phyloP scores from a whole-genome alignment of 345 rosid species.

The Ceriops tagal region DNA sequence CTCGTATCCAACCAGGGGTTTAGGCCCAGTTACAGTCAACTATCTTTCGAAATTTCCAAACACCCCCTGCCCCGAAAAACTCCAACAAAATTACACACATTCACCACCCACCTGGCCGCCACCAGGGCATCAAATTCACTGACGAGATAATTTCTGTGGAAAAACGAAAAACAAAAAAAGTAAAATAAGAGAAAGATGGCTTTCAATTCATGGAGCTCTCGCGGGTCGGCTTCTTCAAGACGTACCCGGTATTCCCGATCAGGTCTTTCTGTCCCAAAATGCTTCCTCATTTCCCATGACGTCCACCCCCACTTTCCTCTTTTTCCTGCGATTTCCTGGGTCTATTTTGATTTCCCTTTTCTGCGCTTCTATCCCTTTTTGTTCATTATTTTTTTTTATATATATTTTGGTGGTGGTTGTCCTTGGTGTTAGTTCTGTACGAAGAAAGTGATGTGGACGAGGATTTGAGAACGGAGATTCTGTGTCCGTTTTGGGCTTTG shows the following conservation, averaged over 20 bases:
- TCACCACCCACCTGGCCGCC: no score
- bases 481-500: conserved; percentile 79
- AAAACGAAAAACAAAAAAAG: no score
- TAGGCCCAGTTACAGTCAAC: no score
- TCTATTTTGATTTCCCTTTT: not conserved
- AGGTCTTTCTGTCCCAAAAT: conserved; percentile 20
- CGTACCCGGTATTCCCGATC: conserved; percentile 40
- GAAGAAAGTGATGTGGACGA: conserved; percentile 65
- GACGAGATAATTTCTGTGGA: no score
- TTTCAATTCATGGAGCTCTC: conserved; percentile 43
- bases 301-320: not conserved
- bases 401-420: not conserved
- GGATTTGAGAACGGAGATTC: conserved; percentile 55
- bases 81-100: no score
- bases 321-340: not conserved
- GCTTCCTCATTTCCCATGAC: not conserved
- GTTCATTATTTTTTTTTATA: not conserved
- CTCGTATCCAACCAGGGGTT: not conserved
- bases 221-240: conserved; percentile 36
- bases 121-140: no score
- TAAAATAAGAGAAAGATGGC: conserved; percentile 20
- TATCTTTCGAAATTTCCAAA: no score
- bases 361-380: not conserved
- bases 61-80: no score
- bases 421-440: no score